These are phyloP conservation scores for Diaporthe capsici DNA, from an alignment of 2,329 filamentous ascomycete genomes.

Conservation along the genomic window DNA sequence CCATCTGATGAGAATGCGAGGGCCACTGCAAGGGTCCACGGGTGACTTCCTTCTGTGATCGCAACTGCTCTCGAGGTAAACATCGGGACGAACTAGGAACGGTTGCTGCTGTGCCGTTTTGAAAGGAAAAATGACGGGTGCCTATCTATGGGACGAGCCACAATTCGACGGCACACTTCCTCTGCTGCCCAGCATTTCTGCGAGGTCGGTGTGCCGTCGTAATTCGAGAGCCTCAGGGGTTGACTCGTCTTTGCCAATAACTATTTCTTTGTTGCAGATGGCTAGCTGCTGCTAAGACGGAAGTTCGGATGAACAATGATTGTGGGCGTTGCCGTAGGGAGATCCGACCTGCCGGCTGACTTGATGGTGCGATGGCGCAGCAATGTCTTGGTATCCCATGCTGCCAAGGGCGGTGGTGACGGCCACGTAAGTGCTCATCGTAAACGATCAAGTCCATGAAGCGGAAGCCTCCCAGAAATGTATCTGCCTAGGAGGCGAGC, in stretches of 20 bases:
- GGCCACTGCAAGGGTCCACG: not conserved
- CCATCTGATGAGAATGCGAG: not conserved
- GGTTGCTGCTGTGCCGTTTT: not conserved
- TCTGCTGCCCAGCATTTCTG: not conserved
- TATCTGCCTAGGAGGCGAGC: not conserved
- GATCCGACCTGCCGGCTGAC: not conserved
- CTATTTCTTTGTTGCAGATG: not conserved
- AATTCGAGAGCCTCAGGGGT: slow-evolving; percentile 3
- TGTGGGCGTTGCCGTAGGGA: not conserved
- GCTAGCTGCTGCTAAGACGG: slow-evolving; percentile 13
- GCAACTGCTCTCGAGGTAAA: not conserved
- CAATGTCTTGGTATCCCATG: slow-evolving; percentile 10
- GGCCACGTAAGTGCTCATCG: slow-evolving; percentile 37
- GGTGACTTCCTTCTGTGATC: not conserved
- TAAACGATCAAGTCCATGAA: not conserved
- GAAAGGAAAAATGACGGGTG: not conserved
- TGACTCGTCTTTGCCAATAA: not conserved
- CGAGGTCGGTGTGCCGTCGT: not conserved
- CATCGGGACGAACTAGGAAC: not conserved
- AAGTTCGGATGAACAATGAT: slow-evolving; percentile 23
- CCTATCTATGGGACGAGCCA: not conserved
- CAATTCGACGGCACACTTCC: not conserved
- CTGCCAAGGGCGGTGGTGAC: slow-evolving; percentile 24
- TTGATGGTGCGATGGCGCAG: slow-evolving; percentile 35
- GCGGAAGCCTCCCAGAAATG: slow-evolving; percentile 17